phyloP scores from a whole-genome alignment of 108 stramenopile genomes.

The Mediolabrus comicus region DNA sequence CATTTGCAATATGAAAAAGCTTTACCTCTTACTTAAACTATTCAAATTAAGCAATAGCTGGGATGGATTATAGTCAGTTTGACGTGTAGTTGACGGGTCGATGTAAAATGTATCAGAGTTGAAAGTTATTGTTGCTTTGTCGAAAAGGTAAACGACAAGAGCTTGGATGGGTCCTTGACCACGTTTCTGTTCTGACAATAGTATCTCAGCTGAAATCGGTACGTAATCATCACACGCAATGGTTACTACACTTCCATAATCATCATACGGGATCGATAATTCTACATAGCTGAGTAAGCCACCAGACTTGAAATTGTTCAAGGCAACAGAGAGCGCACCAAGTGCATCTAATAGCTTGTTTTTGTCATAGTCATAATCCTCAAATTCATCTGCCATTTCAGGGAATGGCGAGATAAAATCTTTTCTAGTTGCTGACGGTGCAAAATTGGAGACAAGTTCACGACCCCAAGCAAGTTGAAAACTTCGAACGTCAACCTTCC shows the following conservation, averaged over 20 bases:
- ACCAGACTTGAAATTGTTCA: constrained; percentile 37
- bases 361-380: constrained; percentile 58
- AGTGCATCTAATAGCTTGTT: constrained; percentile 47
- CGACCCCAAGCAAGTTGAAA: constrained; percentile 55
- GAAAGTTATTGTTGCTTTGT: constrained; percentile 36
- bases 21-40: constrained; percentile 42
- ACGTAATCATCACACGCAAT: constrained; percentile 62
- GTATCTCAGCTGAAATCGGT: constrained; percentile 49
- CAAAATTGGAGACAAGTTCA: constrained; percentile 31
- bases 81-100: constrained; percentile 63
- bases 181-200: constrained; percentile 48
- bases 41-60: constrained; percentile 55
- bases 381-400: constrained; percentile 35
- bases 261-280: constrained; percentile 62
- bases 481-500: constrained; percentile 13
- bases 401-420: constrained; percentile 55
- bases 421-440: constrained; percentile 30
- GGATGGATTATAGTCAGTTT: constrained; percentile 60
- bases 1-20: neutral
- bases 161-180: constrained; percentile 51
- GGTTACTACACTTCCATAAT: constrained; percentile 64
- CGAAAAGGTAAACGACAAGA: constrained; percentile 40
- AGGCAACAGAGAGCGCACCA: constrained; percentile 30
- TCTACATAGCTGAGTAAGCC: constrained; percentile 51
- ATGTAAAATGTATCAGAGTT: constrained; percentile 56